phyloP scores from a whole-genome alignment of 805 yeast genomes.

The Yamadazyma philogaea region DNA sequence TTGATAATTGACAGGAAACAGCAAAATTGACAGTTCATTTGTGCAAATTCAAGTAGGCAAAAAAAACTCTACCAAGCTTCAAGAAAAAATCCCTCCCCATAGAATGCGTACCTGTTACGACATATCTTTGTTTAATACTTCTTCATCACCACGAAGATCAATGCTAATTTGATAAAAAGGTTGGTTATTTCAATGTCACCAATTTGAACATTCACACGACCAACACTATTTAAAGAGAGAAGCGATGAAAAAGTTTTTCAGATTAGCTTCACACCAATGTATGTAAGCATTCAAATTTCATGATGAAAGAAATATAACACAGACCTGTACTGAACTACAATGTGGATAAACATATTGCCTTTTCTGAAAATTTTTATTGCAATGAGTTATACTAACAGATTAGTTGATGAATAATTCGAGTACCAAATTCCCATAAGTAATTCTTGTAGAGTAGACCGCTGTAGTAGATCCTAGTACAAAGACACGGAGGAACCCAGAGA shows the following conservation, averaged over 20 bases:
- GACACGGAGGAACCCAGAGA: no score
- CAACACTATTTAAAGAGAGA: constrained; percentile 2
- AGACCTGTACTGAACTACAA: constrained; percentile 19
- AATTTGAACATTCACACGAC: constrained; percentile 4
- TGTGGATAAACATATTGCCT: constrained; percentile 20
- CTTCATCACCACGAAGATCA: no score
- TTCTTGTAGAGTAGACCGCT: no score
- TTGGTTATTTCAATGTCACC: no score
- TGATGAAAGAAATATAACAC: constrained; percentile 19
- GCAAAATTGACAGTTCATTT: not conserved
- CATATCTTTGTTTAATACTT: no score
- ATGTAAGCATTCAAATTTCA: constrained; percentile 5
- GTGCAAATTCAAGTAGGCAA: not conserved
- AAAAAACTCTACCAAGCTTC: not conserved
- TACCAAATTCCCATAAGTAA: no score
- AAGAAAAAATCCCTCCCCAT: no score
- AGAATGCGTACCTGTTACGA: no score
- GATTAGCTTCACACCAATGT: not conserved
- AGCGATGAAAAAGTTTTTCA: not conserved
- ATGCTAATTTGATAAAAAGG: no score
- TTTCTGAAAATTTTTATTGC: constrained; percentile 11
- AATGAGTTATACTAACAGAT: constrained; percentile 13
- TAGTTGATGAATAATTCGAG: not conserved
- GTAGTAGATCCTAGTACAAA: no score
- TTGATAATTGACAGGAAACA: no score